Conservation (phyloP, 495 filamentous ascomycete species). For the Trichocladium antarcticum region DNA sequence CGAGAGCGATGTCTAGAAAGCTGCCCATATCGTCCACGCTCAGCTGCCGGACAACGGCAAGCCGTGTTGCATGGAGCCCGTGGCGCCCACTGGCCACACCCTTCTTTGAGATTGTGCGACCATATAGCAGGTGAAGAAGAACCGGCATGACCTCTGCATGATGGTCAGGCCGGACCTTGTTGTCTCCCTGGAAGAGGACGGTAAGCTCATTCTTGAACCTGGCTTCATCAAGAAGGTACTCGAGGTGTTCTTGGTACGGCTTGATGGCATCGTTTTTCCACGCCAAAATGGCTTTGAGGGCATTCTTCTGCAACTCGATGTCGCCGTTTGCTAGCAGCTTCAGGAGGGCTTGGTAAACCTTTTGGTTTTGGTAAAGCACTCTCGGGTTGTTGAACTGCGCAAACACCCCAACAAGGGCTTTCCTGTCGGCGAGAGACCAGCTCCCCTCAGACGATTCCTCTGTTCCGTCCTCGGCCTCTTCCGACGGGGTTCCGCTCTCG, state of each 20-base stretch:
- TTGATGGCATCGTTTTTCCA: slow-evolving; percentile 72
- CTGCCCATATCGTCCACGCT: slow-evolving; percentile 52
- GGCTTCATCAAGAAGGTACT: slow-evolving; percentile 82
- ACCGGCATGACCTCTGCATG: slow-evolving; percentile 65
- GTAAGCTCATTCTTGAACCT: slow-evolving; percentile 86
- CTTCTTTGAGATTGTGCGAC: slow-evolving; percentile 71
- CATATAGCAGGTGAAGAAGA: slow-evolving; percentile 78
- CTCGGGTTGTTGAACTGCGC: slow-evolving; percentile 73
- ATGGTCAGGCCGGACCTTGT: slow-evolving; percentile 62
- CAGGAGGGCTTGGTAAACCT: slow-evolving; percentile 65
- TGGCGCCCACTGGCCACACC: slow-evolving; percentile 51
- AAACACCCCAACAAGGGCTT: slow-evolving; percentile 72
- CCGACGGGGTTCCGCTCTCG: slow-evolving; percentile 38
- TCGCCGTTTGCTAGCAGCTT: slow-evolving; percentile 75
- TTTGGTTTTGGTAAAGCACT: slow-evolving; percentile 63
- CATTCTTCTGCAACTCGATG: slow-evolving; percentile 71
- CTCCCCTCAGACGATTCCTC: slow-evolving; percentile 48
- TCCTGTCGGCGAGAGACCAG: slow-evolving; percentile 52
- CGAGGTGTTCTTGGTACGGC: slow-evolving; percentile 75
- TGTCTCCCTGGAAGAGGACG: slow-evolving; percentile 74
- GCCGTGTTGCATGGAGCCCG: slow-evolving; percentile 53
- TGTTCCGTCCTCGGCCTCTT: slow-evolving; percentile 34
- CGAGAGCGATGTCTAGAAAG: slow-evolving; percentile 77
- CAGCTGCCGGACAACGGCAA: slow-evolving; percentile 42
- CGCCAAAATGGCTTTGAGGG: slow-evolving; percentile 72